Base-by-base conservation (phyloP, 371 early-diverging fungal genomes). In the Mucor sp. region DNA sequence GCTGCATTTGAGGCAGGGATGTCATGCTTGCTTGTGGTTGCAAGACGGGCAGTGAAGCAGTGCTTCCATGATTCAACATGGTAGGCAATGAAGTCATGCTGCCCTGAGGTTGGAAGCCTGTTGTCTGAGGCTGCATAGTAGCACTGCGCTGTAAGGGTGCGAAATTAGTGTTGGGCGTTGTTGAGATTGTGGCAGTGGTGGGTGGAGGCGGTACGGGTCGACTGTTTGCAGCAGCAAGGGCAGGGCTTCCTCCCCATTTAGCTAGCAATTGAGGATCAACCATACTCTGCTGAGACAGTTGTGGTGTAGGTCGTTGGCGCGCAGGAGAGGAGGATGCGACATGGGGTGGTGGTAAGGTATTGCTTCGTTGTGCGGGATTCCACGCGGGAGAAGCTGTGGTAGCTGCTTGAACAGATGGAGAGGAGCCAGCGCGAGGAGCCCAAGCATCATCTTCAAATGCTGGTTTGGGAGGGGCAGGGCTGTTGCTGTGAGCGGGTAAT, bases 381-480 rank as follows among this genome's bases (percentile, higher is more conserved):
- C 62, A 62, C 4, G 61, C 25, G 23, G 60, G 41, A n/a, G 30
- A 32, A n/a, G 58, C n/a, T 37, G 60, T 17, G 6, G 30, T 6
- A 25, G 53, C 32, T 48, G 58, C 12, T 30, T 44, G 37, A 15
- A 25, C 41, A 65, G 62, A 80, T 28, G 62, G 76, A 39, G 67
- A 67, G 58, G 71, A 59, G 9, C 68, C n/a, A n/a, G 75, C 72
- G 15, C 85, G 77, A 17, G 85, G 82, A 33, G 76, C 75, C 85
- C 85, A 85, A 3, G 85, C 85, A 60, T 87, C 87, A 68, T 87
- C 87, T 11, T 85, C 84, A 68, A 87, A 85, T 1, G 80, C 83
- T 39, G 67, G 60, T 30, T 65, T 27, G 8, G 58, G 63, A 39
- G 41, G 50, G 25, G 63, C 5, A 7, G 12, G 3, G 21, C 57